Conservation (phyloP, 2,329 filamentous ascomycete genomes). For the Zasmidium angulare region DNA sequence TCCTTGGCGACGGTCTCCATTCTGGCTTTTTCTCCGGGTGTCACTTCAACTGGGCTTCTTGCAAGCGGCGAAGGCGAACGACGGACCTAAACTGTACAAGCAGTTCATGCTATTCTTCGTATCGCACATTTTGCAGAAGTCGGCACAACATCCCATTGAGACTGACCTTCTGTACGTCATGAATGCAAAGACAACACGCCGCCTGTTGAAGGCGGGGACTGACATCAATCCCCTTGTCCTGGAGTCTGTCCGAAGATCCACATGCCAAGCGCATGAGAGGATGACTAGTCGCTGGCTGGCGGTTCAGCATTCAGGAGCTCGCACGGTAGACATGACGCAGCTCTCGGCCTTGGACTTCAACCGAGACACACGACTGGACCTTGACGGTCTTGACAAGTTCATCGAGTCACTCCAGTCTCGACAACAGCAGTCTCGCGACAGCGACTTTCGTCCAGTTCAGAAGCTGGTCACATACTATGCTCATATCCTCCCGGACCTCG, state of each 20-base stretch:
- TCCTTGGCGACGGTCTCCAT: constrained; percentile 63
- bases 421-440: no score
- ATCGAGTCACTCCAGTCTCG: no score
- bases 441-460: not conserved
- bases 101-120: constrained; percentile 11
- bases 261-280: not conserved
- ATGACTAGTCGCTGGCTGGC: not conserved
- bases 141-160: not conserved
- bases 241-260: no score
- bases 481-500: constrained; percentile 9
- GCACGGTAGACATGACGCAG: not conserved
- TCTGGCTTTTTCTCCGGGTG: constrained; percentile 65
- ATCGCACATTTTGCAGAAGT: constrained; percentile 4
- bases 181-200: constrained; percentile 10
- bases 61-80: constrained; percentile 6
- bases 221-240: not conserved
- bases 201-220: constrained; percentile 9
- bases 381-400: not conserved
- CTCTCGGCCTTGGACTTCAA: not conserved
- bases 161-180: constrained; percentile 12
- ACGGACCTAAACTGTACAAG: constrained; percentile 9
- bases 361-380: not conserved
- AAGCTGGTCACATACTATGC: not conserved
- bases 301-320: not conserved
- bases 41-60: constrained; percentile 53